These are phyloP conservation scores for Litchi chinensis DNA, from an alignment of 345 rosid species.

Conservation along the genomic window DNA sequence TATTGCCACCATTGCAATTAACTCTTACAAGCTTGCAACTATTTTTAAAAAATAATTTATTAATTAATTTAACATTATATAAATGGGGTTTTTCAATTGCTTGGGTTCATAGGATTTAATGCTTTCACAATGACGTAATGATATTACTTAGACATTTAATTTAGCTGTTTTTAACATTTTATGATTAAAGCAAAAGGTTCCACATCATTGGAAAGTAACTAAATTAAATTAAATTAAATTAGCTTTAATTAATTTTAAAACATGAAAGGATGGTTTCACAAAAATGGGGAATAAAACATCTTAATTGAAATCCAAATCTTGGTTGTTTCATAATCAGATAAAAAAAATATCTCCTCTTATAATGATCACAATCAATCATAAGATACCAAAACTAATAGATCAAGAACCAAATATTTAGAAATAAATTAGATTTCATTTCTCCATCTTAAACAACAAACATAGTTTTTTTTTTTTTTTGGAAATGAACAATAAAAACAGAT, in stretches of 20 bases:
- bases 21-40: background rate
- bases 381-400: background rate
- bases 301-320: conserved; percentile 11
- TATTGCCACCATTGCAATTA: background rate
- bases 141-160: background rate
- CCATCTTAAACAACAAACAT: conserved; percentile 2
- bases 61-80: background rate
- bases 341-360: conserved; percentile 9
- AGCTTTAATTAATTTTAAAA: background rate
- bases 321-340: background rate
- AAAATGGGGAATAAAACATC: conserved; percentile 8
- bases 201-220: background rate
- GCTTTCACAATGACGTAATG: background rate
- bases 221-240: background rate
- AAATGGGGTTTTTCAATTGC: conserved; percentile 1
- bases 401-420: background rate
- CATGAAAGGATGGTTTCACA: background rate
- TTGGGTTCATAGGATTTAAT: background rate
- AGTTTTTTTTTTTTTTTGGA: no score
- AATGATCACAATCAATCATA: conserved; percentile 4
- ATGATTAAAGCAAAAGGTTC: background rate
- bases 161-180: background rate
- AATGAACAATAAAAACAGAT: background rate
- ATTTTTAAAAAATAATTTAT: background rate
- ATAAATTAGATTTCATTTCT: background rate